Percentiles rank a stretch among this genome's conserved stretches.
phyloP scores from a whole-genome alignment of 2,329 filamentous ascomycete genomes.

The Delphinella strobiligena region DNA sequence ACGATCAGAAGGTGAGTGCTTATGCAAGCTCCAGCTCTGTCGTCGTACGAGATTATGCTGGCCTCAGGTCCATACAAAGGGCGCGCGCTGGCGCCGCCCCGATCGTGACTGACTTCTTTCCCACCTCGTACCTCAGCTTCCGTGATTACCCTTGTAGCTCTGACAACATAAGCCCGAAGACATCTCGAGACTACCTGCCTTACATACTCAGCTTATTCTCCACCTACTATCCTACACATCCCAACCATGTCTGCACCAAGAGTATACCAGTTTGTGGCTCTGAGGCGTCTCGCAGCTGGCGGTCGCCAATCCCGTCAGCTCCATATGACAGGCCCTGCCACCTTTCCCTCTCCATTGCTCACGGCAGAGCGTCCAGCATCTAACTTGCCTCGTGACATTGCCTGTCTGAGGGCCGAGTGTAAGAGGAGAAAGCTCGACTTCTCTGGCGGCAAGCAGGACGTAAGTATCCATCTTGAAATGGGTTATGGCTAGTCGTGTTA shows the following conservation, averaged over 20 bases:
- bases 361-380: constrained; percentile 36
- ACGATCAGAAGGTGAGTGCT: too few relatives aligned
- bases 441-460: constrained; percentile 38
- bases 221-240: too few relatives aligned
- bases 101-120: not conserved
- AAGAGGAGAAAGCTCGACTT: constrained; percentile 35
- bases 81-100: too few relatives aligned
- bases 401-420: constrained; percentile 40
- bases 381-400: constrained; percentile 38
- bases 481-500: too few relatives aligned
- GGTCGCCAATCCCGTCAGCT: constrained; percentile 34
- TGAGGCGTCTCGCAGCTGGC: constrained; percentile 27
- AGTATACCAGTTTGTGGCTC: constrained; percentile 29
- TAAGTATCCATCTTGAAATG: too few relatives aligned
- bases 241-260: constrained; percentile 32
- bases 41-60: too few relatives aligned
- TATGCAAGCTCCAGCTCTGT: not conserved
- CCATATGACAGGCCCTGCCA: constrained; percentile 49
- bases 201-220: too few relatives aligned
- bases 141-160: too few relatives aligned
- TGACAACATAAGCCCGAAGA: too few relatives aligned
- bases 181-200: too few relatives aligned
- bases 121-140: not conserved
- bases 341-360: constrained; percentile 38
- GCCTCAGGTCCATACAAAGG: too few relatives aligned